Evolutionary conservation across 192 early-diverging fungal genomes (phyloP).

Genomic region (Coemansia sp.): DNA sequence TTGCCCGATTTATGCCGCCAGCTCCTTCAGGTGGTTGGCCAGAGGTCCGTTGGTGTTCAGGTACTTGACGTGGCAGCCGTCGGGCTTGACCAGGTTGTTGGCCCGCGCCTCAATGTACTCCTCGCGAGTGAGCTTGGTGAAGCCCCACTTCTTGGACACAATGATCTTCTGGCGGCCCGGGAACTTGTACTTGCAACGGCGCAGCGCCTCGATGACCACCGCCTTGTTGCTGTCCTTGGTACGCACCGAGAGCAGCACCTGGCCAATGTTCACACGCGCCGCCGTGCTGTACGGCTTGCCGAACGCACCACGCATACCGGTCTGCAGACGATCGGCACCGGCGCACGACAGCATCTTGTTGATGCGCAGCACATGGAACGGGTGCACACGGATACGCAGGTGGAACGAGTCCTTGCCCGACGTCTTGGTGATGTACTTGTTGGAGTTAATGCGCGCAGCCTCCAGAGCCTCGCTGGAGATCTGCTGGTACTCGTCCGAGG

Average conservation of each 20-base stretch:
- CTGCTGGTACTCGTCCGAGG: slow-evolving; percentile 98
- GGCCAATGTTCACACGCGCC: slow-evolving; percentile 98
- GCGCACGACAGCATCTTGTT: slow-evolving; percentile 99
- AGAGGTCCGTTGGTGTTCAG: slow-evolving; percentile 77
- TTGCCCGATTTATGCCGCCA: slow-evolving; percentile 7
- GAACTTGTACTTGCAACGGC: slow-evolving; percentile 79
- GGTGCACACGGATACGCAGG: slow-evolving; percentile 97
- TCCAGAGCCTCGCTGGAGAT: slow-evolving; percentile 98
- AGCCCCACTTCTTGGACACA: slow-evolving; percentile 99
- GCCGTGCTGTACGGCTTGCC: slow-evolving; percentile 95
- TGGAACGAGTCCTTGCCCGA: slow-evolving; percentile 99
- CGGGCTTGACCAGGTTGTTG: slow-evolving; percentile 78
- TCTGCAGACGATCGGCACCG: slow-evolving; percentile 98
- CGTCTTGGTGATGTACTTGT: slow-evolving; percentile 98
- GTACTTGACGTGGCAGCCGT: slow-evolving; percentile 95
- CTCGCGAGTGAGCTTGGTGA: slow-evolving; percentile 94
- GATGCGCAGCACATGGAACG: slow-evolving; percentile 98
- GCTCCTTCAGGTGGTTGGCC: slow-evolving; percentile 45
- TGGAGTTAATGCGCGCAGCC: slow-evolving; percentile 95
- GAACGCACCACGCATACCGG: slow-evolving; percentile 99
- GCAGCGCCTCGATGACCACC: slow-evolving; percentile 85
- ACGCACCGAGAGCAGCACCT: slow-evolving; percentile 94
- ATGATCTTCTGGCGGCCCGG: slow-evolving; percentile 94
- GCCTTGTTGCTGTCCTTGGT: slow-evolving; percentile 94
- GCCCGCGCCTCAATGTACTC: slow-evolving; percentile 80